Conservation (phyloP, 345 rosid genomes). For the Ceriops tagal region DNA sequence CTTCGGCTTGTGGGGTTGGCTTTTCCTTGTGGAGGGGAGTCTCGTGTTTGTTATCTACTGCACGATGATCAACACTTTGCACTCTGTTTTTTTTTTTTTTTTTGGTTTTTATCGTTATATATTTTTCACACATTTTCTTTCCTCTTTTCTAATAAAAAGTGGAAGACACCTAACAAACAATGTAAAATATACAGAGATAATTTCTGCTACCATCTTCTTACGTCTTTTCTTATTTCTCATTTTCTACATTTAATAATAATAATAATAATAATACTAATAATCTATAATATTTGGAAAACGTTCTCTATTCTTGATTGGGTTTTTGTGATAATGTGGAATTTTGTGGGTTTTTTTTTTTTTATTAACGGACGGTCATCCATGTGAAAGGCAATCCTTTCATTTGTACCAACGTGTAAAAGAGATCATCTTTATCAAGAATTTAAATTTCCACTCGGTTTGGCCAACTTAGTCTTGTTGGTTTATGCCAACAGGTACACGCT, state of each 20-base stretch:
- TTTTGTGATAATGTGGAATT: neutral
- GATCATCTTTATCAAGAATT: no score
- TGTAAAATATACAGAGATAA: neutral
- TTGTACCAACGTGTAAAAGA: neutral
- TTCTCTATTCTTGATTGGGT: neutral
- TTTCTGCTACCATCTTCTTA: neutral
- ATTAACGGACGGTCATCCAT: neutral
- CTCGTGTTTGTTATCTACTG: constrained; percentile 8
- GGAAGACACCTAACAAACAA: neutral
- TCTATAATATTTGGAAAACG: no score
- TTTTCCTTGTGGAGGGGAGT: constrained; percentile 17
- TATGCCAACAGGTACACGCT: neutral
- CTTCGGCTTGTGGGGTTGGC: constrained; percentile 21
- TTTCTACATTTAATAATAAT: no score
- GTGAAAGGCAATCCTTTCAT: neutral
- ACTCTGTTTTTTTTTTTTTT: neutral
- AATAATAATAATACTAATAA: no score
- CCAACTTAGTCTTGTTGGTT: no score
- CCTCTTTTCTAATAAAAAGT: neutral
- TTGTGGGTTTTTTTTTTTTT: neutral
- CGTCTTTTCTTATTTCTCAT: no score
- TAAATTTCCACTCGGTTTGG: no score
- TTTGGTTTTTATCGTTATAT: no score
- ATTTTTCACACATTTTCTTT: neutral
- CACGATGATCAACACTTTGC: no score